phyloP scores from a whole-genome alignment of 305 asterid genomes.

The Caryopteris hybrid region DNA sequence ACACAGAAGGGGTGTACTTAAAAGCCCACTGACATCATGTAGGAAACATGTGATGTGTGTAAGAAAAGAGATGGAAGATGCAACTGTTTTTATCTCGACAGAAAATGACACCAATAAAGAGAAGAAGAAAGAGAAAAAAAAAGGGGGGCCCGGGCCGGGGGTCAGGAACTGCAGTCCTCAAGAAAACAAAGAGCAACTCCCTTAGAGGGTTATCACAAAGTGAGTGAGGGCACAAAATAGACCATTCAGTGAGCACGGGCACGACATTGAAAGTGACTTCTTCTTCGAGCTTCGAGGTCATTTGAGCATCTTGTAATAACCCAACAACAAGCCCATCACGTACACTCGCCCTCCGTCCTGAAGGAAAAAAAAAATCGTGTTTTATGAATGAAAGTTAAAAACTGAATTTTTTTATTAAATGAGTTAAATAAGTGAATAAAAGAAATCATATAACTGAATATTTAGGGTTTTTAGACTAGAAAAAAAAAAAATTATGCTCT shows the following conservation, averaged over 20 bases:
- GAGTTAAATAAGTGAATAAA: no score
- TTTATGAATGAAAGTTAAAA: no score
- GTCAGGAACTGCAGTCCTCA: conserved; percentile 24
- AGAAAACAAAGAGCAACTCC: conserved; percentile 15
- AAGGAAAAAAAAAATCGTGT: no score
- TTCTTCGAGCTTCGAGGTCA: conserved; percentile 21
- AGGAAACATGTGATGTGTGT: conserved; percentile 33
- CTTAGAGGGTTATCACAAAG: conserved; percentile 12
- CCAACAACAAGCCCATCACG: no score
- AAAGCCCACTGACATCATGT: conserved; percentile 30
- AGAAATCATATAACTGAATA: no score
- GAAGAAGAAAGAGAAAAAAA: neutral
- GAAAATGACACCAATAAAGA: neutral
- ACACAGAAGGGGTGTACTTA: conserved; percentile 3
- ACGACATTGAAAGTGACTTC: conserved; percentile 18
- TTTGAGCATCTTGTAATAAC: no score
- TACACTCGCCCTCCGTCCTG: no score
- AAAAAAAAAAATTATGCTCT: no score
- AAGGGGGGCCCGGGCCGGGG: no score
- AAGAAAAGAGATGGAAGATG: neutral
- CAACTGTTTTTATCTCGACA: neutral
- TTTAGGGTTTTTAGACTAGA: no score
- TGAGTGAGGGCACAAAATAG: conserved; percentile 28
- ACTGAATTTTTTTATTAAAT: no score
- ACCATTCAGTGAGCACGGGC: conserved; percentile 23